Conservation (phyloP, 2,329 filamentous ascomycete species). For the Ophioceras dolichostomum region DNA sequence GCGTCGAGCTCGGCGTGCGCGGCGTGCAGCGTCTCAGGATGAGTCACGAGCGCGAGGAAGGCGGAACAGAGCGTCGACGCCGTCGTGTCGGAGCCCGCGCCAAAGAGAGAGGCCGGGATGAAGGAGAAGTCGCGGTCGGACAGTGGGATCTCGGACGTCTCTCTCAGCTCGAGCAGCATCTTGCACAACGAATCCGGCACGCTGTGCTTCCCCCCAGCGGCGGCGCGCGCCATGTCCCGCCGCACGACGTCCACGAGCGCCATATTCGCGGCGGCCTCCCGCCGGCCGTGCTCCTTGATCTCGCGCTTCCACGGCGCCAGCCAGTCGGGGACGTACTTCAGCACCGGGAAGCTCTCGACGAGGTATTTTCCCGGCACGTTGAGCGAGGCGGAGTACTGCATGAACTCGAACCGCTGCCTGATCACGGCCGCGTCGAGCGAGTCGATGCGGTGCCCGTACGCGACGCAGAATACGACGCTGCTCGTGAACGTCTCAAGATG, state of each 20-base stretch:
- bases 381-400: slow-evolving; percentile 32
- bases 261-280: slow-evolving; percentile 27
- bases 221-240: slow-evolving; percentile 21
- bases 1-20: slow-evolving; percentile 29
- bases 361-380: slow-evolving; percentile 32
- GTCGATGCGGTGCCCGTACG: slow-evolving; percentile 37
- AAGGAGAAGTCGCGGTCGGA: slow-evolving; percentile 28
- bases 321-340: slow-evolving; percentile 27
- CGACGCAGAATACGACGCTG: slow-evolving; percentile 34
- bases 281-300: slow-evolving; percentile 21
- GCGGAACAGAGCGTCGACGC: slow-evolving; percentile 32
- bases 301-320: slow-evolving; percentile 35
- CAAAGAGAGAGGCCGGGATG: slow-evolving; percentile 25
- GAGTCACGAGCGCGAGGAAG: slow-evolving; percentile 31
- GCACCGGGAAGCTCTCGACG: slow-evolving; percentile 29
- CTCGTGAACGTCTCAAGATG: slow-evolving; percentile 33
- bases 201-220: slow-evolving; percentile 13
- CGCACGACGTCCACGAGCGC: slow-evolving; percentile 25
- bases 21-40: slow-evolving; percentile 26
- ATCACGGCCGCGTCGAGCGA: slow-evolving; percentile 32
- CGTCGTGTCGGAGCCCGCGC: slow-evolving; percentile 37
- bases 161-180: slow-evolving; percentile 21
- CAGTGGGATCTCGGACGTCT: slow-evolving; percentile 22
- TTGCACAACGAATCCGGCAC: slow-evolving; percentile 24
- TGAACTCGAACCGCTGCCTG: slow-evolving; percentile 29